Base-by-base conservation (phyloP, 768 basidiomycete species). In the Boletus speciosus region DNA sequence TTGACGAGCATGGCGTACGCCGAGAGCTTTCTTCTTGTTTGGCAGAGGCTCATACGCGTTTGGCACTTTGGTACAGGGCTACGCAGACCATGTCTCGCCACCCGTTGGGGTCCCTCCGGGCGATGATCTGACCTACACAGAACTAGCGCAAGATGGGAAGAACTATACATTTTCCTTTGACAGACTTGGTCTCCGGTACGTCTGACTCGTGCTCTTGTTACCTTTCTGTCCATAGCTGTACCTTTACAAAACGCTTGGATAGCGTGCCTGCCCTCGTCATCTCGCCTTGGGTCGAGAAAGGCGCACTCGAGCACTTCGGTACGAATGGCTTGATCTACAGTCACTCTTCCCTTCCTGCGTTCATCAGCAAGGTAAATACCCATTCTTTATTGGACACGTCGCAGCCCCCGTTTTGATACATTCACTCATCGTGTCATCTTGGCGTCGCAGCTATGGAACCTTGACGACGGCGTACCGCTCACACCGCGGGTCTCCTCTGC, bases 1-100 rank as follows among this genome's bases (percentile, higher is more conserved):
- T 66, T 46, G 65, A 66, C n/a, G 65, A 66, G 25, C 65, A 66
- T 4, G 65, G 65, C 3, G 64, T 66, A 39, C 16, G 64, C 60
- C 16, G 4, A 5, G 1, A 25, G 14, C 14, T 16, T 14, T 15
- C 19, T 50, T 23, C 9, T 21, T 5, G 10, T 32, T 37, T 19
- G 2, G 16, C n/a, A 29, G 27, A 21, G 16, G 41, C 32, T 53
- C n/a, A 62, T 0, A 1, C 5, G 3, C 12, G 19, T 37, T 21
- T 1, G 11, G 11, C 6, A 19, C 14, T 16, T 21, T n/a, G 19
- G n/a, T 12, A 39, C 23, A 67, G 64, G 65, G 65, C 1, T 66
- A 50, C 16, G 65, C 65, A 0, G 65, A 66, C 39, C 65, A 66
- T 12, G 65, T 66, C 0, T 7, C 65, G 0, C 65, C 65, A 4